A percentile compares a stretch with the other conserved stretches of the same genome.
These are phyloP conservation scores for Henckelia pumila DNA, from an alignment of 257 asterid species.

Conservation along the genomic window DNA sequence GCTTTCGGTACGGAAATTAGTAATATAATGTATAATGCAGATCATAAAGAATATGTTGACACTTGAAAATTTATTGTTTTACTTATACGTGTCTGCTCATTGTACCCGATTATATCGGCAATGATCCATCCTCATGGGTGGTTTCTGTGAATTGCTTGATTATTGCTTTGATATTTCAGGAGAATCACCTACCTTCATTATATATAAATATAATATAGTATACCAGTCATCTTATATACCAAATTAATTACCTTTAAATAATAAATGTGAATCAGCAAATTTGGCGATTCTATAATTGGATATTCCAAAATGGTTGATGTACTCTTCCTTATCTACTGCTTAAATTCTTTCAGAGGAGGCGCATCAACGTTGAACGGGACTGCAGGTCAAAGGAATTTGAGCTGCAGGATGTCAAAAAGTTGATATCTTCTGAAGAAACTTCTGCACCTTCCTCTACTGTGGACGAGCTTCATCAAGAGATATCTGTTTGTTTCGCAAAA, in stretches of 20 bases:
- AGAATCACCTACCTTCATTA: background rate
- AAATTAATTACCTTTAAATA: constrained; percentile 7
- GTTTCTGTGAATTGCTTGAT: constrained; percentile 14
- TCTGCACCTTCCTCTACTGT: constrained; percentile 46
- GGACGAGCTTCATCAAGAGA: constrained; percentile 72
- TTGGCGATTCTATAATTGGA: background rate
- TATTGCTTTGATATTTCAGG: constrained; percentile 16
- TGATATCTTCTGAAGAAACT: constrained; percentile 48
- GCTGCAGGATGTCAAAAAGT: constrained; percentile 60
- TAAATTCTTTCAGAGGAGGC: constrained; percentile 50
- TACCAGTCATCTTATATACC: constrained; percentile 1
- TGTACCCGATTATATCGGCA: background rate
- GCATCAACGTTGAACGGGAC: constrained; percentile 41
- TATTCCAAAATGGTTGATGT: constrained; percentile 20
- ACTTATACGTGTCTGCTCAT: constrained; percentile 3
- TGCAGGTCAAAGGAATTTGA: constrained; percentile 50
- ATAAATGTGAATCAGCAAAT: constrained; percentile 1
- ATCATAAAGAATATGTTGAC: background rate
- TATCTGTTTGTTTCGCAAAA: constrained; percentile 50
- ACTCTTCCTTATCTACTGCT: constrained; percentile 19
- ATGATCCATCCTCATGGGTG: constrained; percentile 9
- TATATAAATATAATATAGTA: too few species aligned
- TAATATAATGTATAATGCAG: constrained; percentile 7
- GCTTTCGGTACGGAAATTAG: background rate
- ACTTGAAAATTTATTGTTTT: constrained; percentile 8